Evolutionary conservation across 768 basidiomycete species (phyloP).

Genomic region (Mrakia hoshinonis): DNA sequence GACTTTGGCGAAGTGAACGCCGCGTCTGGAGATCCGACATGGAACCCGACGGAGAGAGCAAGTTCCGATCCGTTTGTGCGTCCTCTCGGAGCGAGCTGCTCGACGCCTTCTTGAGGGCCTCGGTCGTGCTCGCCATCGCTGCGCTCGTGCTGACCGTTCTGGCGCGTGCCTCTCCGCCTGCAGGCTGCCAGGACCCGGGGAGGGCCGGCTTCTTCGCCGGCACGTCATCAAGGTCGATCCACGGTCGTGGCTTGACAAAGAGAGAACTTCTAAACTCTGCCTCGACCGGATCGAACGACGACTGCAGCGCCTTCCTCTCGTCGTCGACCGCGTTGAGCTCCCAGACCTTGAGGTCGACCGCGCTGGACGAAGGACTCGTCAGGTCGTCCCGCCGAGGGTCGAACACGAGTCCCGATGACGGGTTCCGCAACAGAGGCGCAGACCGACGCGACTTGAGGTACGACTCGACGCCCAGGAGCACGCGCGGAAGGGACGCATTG

Average conservation of each 20-base stretch:
- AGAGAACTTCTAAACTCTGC: constrained; percentile 10
- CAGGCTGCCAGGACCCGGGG: constrained; percentile 12
- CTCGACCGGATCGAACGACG: constrained; percentile 33
- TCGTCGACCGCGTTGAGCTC: constrained; percentile 34
- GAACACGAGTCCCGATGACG: constrained; percentile 49
- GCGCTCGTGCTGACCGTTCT: neutral
- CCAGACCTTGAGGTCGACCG: constrained; percentile 34
- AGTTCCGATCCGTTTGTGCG: neutral
- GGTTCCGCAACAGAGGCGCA: constrained; percentile 60
- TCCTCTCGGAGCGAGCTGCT: constrained; percentile 6
- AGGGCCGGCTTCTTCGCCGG: neutral
- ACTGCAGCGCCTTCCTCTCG: constrained; percentile 31
- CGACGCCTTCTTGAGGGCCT: neutral
- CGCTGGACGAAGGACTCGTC: constrained; percentile 32
- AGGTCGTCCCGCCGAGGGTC: constrained; percentile 4
- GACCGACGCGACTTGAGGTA: constrained; percentile 60
- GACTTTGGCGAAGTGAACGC: neutral
- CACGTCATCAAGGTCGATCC: neutral
- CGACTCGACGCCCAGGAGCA: constrained; percentile 64
- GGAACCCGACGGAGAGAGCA: constrained; percentile 3
- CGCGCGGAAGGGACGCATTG: constrained; percentile 64
- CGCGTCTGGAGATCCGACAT: constrained; percentile 6
- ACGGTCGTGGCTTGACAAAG: constrained; percentile 1
- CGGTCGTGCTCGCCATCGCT: neutral
- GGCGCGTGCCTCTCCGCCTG: neutral